These are phyloP conservation scores for Graphilbum sp. DNA, from an alignment of 2,329 filamentous ascomycete species.

Conservation along the genomic window DNA sequence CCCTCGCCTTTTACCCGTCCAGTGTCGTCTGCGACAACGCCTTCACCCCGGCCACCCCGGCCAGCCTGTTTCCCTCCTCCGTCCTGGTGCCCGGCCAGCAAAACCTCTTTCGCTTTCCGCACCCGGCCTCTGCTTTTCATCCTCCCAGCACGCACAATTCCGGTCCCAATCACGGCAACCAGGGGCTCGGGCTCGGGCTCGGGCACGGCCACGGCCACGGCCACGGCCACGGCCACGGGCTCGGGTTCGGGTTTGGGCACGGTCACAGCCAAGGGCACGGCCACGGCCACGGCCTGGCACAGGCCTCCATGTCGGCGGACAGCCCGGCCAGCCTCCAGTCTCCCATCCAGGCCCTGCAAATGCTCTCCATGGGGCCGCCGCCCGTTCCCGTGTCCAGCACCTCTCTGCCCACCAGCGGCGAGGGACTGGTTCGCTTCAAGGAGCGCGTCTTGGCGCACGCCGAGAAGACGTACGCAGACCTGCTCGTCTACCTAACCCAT, in stretches of 20 bases:
- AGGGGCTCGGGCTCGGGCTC: no score
- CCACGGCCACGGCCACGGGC: no score
- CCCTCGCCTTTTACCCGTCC: conserved; percentile 17
- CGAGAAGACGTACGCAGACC: conserved; percentile 56
- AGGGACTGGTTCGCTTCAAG: conserved; percentile 32
- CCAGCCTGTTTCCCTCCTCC: conserved; percentile 7
- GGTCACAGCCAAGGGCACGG: not conserved
- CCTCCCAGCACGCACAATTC: no score
- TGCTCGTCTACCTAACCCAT: conserved; percentile 48
- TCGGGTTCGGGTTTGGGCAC: no score
- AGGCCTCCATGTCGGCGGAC: conserved; percentile 14
- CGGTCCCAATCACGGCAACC: no score
- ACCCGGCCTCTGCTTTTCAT: not conserved
- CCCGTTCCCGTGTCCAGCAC: not conserved
- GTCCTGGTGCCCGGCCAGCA: conserved; percentile 3
- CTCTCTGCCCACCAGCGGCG: conserved; percentile 1
- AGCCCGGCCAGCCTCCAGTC: conserved; percentile 11
- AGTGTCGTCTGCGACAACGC: conserved; percentile 18
- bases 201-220: no score
- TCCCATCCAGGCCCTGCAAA: conserved; percentile 12
- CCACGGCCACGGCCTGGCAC: no score
- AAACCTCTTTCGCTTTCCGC: not conserved
- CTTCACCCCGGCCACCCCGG: conserved; percentile 14
- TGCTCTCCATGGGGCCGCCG: conserved; percentile 8
- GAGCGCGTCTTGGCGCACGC: conserved; percentile 54